Evolutionary conservation across 2,329 filamentous ascomycete genomes (phyloP).

Genomic region (Dryadomyces sulphureus): DNA sequence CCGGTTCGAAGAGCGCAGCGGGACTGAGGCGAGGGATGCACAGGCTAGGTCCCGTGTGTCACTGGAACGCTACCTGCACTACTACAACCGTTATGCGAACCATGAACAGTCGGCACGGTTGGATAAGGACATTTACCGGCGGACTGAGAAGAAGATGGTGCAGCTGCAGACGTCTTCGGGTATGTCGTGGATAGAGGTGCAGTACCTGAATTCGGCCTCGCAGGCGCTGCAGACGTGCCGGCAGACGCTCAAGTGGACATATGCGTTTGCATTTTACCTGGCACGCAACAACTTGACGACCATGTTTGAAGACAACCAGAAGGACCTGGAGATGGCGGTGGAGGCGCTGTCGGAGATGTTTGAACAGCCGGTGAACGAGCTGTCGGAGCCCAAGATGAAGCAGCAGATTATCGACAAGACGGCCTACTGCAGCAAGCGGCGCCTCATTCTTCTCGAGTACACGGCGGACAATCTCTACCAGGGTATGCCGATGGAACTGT

Average conservation of each 20-base stretch:
- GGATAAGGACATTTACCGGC: conserved; percentile 88
- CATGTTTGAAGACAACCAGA: conserved; percentile 98
- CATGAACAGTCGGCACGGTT: conserved; percentile 95
- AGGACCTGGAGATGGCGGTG: conserved; percentile 92
- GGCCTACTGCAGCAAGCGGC: conserved; percentile 83
- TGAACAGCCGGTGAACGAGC: conserved; percentile 82
- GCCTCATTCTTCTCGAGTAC: conserved; percentile 78
- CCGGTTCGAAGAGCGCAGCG: conserved; percentile 90
- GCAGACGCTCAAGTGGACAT: conserved; percentile 99
- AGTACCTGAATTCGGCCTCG: conserved; percentile 86
- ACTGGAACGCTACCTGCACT: conserved; percentile 91
- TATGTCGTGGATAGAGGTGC: conserved; percentile 98
- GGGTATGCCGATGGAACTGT: too few relatives aligned
- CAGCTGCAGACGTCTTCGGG: conserved; percentile 84
- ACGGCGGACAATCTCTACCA: conserved; percentile 85
- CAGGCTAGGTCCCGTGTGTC: conserved; percentile 84
- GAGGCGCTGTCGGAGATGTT: conserved; percentile 99
- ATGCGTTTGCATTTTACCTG: conserved; percentile 97
- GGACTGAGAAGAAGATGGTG: conserved; percentile 99
- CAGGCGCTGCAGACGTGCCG: conserved; percentile 90
- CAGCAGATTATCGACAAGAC: conserved; percentile 99
- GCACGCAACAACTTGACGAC: conserved; percentile 87
- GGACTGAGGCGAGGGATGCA: conserved; percentile 74
- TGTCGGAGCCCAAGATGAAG: conserved; percentile 78
- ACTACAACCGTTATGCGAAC: conserved; percentile 98